Base-by-base conservation (phyloP, 2,329 filamentous ascomycete genomes). In the Sporothrix humicola region DNA sequence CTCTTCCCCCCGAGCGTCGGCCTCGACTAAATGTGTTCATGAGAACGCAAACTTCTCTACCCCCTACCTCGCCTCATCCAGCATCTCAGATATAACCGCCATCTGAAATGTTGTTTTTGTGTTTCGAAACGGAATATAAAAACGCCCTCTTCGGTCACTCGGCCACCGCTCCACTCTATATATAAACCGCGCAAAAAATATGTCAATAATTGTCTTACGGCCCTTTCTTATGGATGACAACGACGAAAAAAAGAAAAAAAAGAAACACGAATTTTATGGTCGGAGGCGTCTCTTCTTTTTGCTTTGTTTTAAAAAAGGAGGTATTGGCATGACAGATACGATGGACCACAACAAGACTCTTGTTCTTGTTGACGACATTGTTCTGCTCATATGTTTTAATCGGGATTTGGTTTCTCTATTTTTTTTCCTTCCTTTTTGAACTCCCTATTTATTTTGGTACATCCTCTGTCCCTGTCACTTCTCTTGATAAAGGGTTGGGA, bases 1-100 rank as follows among this genome's bases (percentile, higher is more conserved):
- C 71, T 74, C 23, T 72, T 76, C 71, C 73, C 73, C 56, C 72
- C 69, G 54, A 66, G 69, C 17, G 74, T 74, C 50, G 72, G 75
- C 74, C 74, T 75, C 23, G 75, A 75, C 44, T 75, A 75, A 37
- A 66, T 26, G n/a, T 20, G 23, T 56, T 42, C 23, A 46, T 48
- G 61, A 48, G 61, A 66, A 48, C 26, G 46, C n/a, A 31, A n/a
- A 13, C 12, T 12, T 15, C 15, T 54, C 20, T n/a, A 46, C 48
- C 58, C 58, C 2, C 44, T 48, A 48, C 46, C 37, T 7, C 13
- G n/a, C 56, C 44, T 59, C 37, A 44, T 59, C 42, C 31, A 46
- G 12, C n/a, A 69, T 59, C 52, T 20, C 13, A 26, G 61, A 26
- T 66, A 52, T 26, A 37, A 44, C 17, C 63, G 44, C 52, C 44